phyloP scores from a whole-genome alignment of 2,329 filamentous ascomycete genomes.

The Pestalotiopsis sp. region DNA sequence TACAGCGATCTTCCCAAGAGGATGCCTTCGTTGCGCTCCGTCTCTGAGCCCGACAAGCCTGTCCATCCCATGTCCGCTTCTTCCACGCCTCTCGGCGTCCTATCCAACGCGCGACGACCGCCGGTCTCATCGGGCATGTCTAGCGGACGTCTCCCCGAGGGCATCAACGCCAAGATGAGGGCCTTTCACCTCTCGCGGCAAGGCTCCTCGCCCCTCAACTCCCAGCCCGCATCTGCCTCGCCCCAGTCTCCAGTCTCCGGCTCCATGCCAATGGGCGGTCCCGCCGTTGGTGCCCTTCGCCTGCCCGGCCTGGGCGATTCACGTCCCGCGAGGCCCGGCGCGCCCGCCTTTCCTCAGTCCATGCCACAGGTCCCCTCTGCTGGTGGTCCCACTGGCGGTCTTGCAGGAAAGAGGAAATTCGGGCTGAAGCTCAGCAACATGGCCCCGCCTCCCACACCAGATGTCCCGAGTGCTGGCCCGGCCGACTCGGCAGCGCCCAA shows the following conservation, averaged over 20 bases:
- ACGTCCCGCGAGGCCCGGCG: slow-evolving; percentile 39
- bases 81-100: slow-evolving; percentile 79
- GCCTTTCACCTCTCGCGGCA: slow-evolving; percentile 47
- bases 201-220: slow-evolving; percentile 33
- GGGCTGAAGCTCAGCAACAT: slow-evolving; percentile 63
- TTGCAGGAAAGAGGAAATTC: slow-evolving; percentile 64
- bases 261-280: slow-evolving; percentile 27
- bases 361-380: slow-evolving; percentile 47
- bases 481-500: slow-evolving; percentile 20
- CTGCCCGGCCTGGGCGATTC: slow-evolving; percentile 32
- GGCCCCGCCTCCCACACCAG: slow-evolving; percentile 27
- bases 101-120: slow-evolving; percentile 65
- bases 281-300: slow-evolving; percentile 43
- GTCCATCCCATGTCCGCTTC: slow-evolving; percentile 66
- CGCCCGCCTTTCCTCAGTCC: slow-evolving; percentile 51
- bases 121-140: slow-evolving; percentile 40
- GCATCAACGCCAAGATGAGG: slow-evolving; percentile 47
- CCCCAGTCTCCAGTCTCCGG: slow-evolving; percentile 30
- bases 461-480: background rate
- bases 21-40: slow-evolving; percentile 59
- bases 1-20: slow-evolving; percentile 40
- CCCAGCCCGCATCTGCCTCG: slow-evolving; percentile 29
- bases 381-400: slow-evolving; percentile 24
- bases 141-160: slow-evolving; percentile 41
- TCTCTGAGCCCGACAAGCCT: slow-evolving; percentile 55